Conservation (phyloP, 345 rosid genomes). For the Hypericum perforatum region DNA sequence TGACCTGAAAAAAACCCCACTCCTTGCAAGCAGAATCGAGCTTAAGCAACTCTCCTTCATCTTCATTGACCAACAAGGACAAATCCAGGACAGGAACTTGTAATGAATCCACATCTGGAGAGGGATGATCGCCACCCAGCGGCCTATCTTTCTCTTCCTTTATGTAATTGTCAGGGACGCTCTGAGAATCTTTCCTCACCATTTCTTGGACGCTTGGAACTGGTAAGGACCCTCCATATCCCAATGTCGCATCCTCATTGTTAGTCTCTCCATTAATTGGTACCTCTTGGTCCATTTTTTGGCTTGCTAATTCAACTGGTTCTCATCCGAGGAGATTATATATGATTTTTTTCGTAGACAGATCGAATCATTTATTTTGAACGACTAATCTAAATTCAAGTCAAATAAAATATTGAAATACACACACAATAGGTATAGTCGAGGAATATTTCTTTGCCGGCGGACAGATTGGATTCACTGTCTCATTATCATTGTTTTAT, state of each 20-base stretch:
- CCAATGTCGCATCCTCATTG: slow-evolving; percentile 1
- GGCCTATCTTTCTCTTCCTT: slow-evolving; percentile 12
- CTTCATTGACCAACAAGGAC: slow-evolving; percentile 16
- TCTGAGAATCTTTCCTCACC: slow-evolving; percentile 11
- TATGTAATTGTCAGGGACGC: slow-evolving; percentile 15
- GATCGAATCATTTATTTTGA: no score
- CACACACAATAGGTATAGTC: no score
- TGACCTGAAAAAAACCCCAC: slow-evolving; percentile 34
- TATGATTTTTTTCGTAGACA: no score
- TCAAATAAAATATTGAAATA: no score
- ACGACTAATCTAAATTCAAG: no score
- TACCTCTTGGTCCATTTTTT: no score
- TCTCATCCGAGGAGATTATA: no score
- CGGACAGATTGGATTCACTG: no score
- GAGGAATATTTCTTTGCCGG: no score
- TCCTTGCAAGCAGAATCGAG: slow-evolving; percentile 22
- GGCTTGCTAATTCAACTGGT: no score
- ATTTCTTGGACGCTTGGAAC: slow-evolving; percentile 17
- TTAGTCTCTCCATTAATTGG: no score
- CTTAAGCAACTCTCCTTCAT: slow-evolving; percentile 14
- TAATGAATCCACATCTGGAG: not conserved
- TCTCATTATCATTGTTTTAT: no score
- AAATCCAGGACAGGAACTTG: slow-evolving; percentile 16
- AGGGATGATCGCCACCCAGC: not conserved
- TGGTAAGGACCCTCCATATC: slow-evolving; percentile 16